Conservation (phyloP, 768 basidiomycete genomes). For the Panaeolus papilionaceus region DNA sequence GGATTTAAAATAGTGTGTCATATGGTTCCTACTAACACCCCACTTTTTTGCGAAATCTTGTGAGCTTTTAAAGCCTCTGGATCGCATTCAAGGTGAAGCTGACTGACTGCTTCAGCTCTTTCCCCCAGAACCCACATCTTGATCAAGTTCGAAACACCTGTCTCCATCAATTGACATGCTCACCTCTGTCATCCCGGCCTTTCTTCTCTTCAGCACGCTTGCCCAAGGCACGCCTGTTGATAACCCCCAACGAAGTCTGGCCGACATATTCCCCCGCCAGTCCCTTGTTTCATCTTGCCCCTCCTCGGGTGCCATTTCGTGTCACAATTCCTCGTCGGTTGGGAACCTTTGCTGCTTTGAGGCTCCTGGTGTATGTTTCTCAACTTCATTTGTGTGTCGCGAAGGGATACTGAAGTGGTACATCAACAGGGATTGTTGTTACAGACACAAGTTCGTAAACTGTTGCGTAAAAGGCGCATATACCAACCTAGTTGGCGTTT, state of each 20-base stretch:
- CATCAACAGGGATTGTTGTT: conserved; percentile 60
- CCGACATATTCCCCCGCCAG: conserved; percentile 32
- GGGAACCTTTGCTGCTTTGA: conserved; percentile 69
- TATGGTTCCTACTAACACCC: background rate
- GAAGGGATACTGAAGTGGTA: conserved; percentile 3
- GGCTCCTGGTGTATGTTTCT: conserved; percentile 59
- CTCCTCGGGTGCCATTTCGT: conserved; percentile 54
- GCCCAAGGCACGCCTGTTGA: background rate
- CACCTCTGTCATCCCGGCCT: background rate
- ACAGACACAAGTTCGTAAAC: conserved; percentile 48
- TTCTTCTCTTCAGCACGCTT: background rate
- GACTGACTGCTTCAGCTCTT: background rate
- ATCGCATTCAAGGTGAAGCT: background rate
- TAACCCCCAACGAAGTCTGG: background rate
- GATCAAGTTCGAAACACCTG: no score
- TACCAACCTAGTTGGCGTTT: background rate
- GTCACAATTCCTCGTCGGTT: conserved; percentile 54
- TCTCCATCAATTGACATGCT: background rate
- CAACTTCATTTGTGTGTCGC: background rate
- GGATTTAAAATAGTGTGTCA: conserved; percentile 5
- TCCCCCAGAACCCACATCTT: background rate
- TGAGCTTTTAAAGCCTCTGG: background rate
- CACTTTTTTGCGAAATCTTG: background rate
- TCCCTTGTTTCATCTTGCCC: conserved; percentile 54
- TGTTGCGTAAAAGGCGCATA: background rate